These are phyloP conservation scores for Nidula microcarpa DNA, from an alignment of 768 basidiomycete genomes.

Conservation along the genomic window DNA sequence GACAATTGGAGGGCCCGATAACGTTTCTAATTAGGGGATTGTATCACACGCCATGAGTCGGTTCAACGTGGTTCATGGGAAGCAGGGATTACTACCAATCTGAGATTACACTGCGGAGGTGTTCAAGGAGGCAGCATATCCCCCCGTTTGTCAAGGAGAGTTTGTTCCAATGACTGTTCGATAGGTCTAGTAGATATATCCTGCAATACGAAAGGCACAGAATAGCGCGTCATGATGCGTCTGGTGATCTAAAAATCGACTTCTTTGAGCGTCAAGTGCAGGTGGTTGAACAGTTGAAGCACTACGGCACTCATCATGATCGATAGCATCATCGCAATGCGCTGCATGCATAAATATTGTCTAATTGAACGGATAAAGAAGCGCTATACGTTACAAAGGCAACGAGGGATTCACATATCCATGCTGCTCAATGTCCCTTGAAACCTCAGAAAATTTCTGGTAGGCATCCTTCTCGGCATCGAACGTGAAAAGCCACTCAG, in stretches of 20 bases:
- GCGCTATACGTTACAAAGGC: not conserved
- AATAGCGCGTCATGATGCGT: not conserved
- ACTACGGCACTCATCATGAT: no score
- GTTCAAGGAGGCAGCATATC: not conserved
- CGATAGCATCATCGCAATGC: no score
- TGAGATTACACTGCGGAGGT: not conserved
- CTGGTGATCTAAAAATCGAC: not conserved
- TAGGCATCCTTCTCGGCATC: constrained; percentile 5
- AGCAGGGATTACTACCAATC: constrained; percentile 2
- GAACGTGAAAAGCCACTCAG: constrained; percentile 6
- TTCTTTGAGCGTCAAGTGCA: no score
- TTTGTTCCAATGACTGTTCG: constrained; percentile 1
- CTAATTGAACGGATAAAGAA: not conserved
- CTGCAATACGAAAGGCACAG: not conserved
- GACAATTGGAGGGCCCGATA: not conserved
- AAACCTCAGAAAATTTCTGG: not conserved
- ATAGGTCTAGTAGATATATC: not conserved
- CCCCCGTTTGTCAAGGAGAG: constrained; percentile 6
- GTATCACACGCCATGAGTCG: constrained; percentile 1
- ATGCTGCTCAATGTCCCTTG: not conserved
- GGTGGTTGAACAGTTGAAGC: no score
- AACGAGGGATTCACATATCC: constrained; percentile 2
- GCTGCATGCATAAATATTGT: not conserved
- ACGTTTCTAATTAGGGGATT: not conserved
- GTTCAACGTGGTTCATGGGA: constrained; percentile 5